phyloP scores from a whole-genome alignment of 2,329 filamentous ascomycete genomes.

The Aspergillus sp. region DNA sequence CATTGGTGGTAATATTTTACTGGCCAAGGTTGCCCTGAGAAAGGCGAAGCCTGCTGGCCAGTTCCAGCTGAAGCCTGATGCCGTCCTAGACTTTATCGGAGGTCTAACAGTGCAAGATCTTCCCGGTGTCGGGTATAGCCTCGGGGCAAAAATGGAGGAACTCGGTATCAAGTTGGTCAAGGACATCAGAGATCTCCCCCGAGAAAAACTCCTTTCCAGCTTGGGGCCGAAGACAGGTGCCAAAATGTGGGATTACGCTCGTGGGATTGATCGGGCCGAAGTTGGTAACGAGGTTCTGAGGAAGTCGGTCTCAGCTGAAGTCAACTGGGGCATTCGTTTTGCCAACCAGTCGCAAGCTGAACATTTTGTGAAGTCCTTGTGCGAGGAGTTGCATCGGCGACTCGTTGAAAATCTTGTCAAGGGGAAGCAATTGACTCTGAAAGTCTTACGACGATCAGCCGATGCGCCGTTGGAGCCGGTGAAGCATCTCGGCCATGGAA shows the following conservation, averaged over 20 bases:
- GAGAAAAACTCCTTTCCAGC: slow-evolving; percentile 61
- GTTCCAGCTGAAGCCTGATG: slow-evolving; percentile 74
- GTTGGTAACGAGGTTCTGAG: slow-evolving; percentile 77
- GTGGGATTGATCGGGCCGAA: slow-evolving; percentile 76
- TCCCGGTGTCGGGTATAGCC: slow-evolving; percentile 86
- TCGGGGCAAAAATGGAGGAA: slow-evolving; percentile 78
- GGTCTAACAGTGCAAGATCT: slow-evolving; percentile 69
- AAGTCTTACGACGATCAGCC: slow-evolving; percentile 79
- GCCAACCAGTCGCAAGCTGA: slow-evolving; percentile 86
- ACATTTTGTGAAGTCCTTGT: slow-evolving; percentile 77
- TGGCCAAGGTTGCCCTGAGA: slow-evolving; percentile 81
- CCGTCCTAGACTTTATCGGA: slow-evolving; percentile 66
- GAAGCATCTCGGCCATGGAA: slow-evolving; percentile 90
- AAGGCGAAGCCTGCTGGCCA: slow-evolving; percentile 94
- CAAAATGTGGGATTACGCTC: slow-evolving; percentile 80
- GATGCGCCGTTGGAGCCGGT: slow-evolving; percentile 84
- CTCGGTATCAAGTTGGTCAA: slow-evolving; percentile 73
- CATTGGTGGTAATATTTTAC: slow-evolving; percentile 80
- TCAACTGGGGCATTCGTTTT: slow-evolving; percentile 97
- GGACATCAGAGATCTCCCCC: slow-evolving; percentile 68
- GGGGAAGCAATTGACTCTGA: slow-evolving; percentile 81
- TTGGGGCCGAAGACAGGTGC: slow-evolving; percentile 89
- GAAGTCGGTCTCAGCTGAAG: slow-evolving; percentile 93
- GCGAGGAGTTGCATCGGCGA: slow-evolving; percentile 72
- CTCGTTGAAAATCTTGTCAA: slow-evolving; percentile 76